Percentiles rank a stretch among this genome's conserved stretches.
phyloP scores from a whole-genome alignment of 177 flowering plant genomes.

The Vitis hybrid region DNA sequence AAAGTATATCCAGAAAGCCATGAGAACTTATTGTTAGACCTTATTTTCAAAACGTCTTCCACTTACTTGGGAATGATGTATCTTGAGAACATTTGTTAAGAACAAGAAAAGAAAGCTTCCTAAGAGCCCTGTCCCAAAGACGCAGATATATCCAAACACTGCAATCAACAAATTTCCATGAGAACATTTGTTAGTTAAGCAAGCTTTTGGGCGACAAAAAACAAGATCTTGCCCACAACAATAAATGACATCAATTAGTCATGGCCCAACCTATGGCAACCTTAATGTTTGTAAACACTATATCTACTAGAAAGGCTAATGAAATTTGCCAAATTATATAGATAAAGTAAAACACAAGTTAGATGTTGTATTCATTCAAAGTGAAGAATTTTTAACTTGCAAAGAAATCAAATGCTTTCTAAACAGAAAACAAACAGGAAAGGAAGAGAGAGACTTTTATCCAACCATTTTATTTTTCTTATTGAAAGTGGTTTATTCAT shows the following conservation, averaged over 20 bases:
- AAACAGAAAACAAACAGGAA: no score
- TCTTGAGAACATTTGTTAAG: slow-evolving; percentile 48
- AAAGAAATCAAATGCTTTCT: slow-evolving; percentile 12
- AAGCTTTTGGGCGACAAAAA: no score
- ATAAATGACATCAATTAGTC: neutral
- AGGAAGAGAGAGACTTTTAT: no score
- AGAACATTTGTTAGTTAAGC: no score
- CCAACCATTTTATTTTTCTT: no score
- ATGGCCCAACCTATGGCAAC: slow-evolving; percentile 74
- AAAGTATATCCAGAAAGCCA: no score
- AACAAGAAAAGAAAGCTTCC: slow-evolving; percentile 60
- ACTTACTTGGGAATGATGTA: slow-evolving; percentile 79
- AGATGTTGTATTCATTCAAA: slow-evolving; percentile 73
- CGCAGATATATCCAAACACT: slow-evolving; percentile 71
- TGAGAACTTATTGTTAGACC: neutral
- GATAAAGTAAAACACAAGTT: slow-evolving; percentile 78
- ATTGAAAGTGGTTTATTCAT: no score
- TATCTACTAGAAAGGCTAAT: slow-evolving; percentile 68
- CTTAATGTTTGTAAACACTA: slow-evolving; percentile 58
- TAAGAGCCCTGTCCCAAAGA: slow-evolving; percentile 60
- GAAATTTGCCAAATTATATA: slow-evolving; percentile 85
- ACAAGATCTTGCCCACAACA: no score
- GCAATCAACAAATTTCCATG: slow-evolving; percentile 21
- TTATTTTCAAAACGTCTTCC: neutral
- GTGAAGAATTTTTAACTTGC: slow-evolving; percentile 82